phyloP scores from a whole-genome alignment of 176 grass and related monocot species.

The Saccharum officinarum region DNA sequence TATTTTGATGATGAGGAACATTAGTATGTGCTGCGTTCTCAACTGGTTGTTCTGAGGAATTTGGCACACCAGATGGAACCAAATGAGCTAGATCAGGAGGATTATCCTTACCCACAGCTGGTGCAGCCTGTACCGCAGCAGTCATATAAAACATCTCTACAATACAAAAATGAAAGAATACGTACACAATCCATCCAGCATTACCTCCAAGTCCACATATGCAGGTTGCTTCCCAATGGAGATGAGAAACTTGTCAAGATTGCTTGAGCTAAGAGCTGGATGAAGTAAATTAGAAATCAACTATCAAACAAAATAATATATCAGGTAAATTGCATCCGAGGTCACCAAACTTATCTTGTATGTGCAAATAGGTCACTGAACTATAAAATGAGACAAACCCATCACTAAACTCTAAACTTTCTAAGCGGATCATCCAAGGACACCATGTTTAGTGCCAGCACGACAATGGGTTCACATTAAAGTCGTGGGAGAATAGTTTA shows the following conservation, averaged over 20 bases:
- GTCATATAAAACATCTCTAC: slow-evolving; percentile 17
- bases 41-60: slow-evolving; percentile 40
- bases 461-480: neutral
- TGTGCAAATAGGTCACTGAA: neutral
- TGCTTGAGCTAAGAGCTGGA: slow-evolving; percentile 73
- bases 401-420: neutral
- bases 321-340: neutral
- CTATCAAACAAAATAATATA: neutral
- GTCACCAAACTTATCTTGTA: neutral
- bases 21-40: slow-evolving; percentile 41
- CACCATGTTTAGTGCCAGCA: neutral
- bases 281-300: slow-evolving; percentile 26
- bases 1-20: slow-evolving; percentile 46
- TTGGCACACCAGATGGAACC: slow-evolving; percentile 55
- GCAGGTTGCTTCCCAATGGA: slow-evolving; percentile 81
- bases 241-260: slow-evolving; percentile 89
- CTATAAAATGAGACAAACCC: neutral
- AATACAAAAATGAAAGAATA: slow-evolving; percentile 23
- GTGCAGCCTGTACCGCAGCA: slow-evolving; percentile 61
- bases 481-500: neutral
- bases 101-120: slow-evolving; percentile 79
- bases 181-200: slow-evolving; percentile 20
- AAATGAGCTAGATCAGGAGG: slow-evolving; percentile 86
- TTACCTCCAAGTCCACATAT: slow-evolving; percentile 93
- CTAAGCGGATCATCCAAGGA: neutral